Evolutionary conservation across 768 basidiomycete species (phyloP).

Genomic region (Suillus discolor): DNA sequence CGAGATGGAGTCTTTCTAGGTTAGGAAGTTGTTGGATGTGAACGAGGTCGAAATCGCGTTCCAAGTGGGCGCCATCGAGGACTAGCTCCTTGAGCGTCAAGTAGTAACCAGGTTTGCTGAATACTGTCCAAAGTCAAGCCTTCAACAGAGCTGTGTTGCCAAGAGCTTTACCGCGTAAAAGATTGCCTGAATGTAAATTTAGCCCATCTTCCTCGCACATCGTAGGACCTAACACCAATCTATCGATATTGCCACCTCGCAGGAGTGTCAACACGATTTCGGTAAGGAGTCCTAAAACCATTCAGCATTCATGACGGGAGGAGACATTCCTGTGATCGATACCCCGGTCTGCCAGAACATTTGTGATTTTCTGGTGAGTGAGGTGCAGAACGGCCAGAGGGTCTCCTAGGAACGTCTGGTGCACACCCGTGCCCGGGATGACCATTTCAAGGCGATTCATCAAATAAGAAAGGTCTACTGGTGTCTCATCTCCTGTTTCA

Average conservation of each 20-base stretch:
- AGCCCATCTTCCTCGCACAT: constrained; percentile 50
- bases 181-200: constrained; percentile 45
- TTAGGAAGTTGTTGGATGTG: constrained; percentile 57
- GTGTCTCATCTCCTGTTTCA: constrained; percentile 43
- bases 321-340: constrained; percentile 29
- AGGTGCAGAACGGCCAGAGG: constrained; percentile 6
- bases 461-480: constrained; percentile 37
- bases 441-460: constrained; percentile 42
- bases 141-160: constrained; percentile 7
- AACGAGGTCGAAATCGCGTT: constrained; percentile 48
- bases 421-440: constrained; percentile 22
- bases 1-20: constrained; percentile 47
- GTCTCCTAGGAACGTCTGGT: constrained; percentile 7
- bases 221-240: constrained; percentile 49
- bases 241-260: constrained; percentile 46
- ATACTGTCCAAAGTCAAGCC: constrained; percentile 37
- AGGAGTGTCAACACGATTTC: constrained; percentile 45
- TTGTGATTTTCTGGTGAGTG: constrained; percentile 44
- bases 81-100: constrained; percentile 51
- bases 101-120: constrained; percentile 55
- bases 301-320: constrained; percentile 29
- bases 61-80: constrained; percentile 45
- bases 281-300: constrained; percentile 48
- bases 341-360: constrained; percentile 30
- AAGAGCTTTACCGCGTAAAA: constrained; percentile 42